Conservation (phyloP, 768 basidiomycete species). For the Tulasnella sp. region DNA sequence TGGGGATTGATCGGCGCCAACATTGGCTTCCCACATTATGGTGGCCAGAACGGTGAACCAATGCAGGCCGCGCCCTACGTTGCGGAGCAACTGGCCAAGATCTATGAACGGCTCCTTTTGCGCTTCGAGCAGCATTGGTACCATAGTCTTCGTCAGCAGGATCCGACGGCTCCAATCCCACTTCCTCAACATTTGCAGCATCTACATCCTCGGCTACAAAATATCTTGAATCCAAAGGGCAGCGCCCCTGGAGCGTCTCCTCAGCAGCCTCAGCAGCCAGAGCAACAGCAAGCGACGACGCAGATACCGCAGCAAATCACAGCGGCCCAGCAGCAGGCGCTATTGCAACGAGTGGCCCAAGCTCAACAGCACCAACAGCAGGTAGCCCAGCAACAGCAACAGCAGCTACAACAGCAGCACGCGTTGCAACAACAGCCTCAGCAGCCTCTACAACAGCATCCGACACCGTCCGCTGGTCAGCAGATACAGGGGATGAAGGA, state of each 20-base stretch:
- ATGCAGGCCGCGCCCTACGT: background rate
- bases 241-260: background rate
- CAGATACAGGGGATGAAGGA: too few relatives aligned
- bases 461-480: background rate
- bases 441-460: background rate
- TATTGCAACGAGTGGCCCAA: background rate
- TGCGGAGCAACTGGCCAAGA: background rate
- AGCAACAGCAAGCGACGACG: background rate
- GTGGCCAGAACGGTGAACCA: background rate
- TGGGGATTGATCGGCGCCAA: conserved; percentile 10
- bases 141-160: background rate
- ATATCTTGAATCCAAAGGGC: background rate
- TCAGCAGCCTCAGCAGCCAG: background rate
- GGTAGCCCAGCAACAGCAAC: background rate
- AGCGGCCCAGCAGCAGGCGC: background rate
- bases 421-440: conserved; percentile 1
- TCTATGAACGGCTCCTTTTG: background rate
- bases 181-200: background rate
- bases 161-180: background rate
- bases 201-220: background rate
- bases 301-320: background rate
- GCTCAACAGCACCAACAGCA: background rate
- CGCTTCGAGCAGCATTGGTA: conserved; percentile 10
- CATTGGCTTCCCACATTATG: conserved; percentile 8
- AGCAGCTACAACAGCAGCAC: background rate